Base-by-base conservation (phyloP, 441 rosid species). In the Brassica hybrid region DNA sequence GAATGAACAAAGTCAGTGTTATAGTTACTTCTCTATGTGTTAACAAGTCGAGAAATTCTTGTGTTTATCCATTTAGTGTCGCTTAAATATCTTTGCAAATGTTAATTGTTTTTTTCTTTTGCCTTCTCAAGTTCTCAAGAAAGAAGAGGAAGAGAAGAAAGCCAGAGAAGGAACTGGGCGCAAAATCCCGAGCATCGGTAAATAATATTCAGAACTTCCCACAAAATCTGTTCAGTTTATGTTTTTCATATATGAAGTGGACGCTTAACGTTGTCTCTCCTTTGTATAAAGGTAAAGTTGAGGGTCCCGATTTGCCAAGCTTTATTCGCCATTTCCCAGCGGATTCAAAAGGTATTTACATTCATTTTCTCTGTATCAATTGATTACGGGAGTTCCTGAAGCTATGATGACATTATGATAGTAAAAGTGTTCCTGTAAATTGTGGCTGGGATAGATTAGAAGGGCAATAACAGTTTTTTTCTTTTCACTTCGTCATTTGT, bases 221-320 rank as follows among this genome's bases (percentile, higher is more conserved):
- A 66, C 70, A 67, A 32, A 13, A 7, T 60, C 52, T 70, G 19
- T 73, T 58, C 16, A 61, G 30, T 65, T 27, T 34, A 7, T 67
- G 5, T 30, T 30, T 73, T 70, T 73, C 41, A 23, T 38, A 14
- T 69, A 9, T 14, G 41, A 30, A 76, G 69, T 67, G 56, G 59
- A 52, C 36, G 54, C 67, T 83, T 77, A 80, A 65, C 38, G 66
- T 18, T 64, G 17, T 6, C 36, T 76, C 19, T 57, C 43, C 43
- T 69, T 18, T 79, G 16, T 65, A 36, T 76, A 66, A 67, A 93
- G 95, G 92, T 82, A 88, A 89, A 85, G 82, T 69, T 80, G 92
- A 85, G 54, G 97, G 95, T 77, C 96, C 95, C 78, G 90, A 93
- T 83, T 82, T 93, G 88, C 80, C 86, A 82, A 92, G 97, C 85